Evolutionary conservation across 2,329 filamentous ascomycete genomes (phyloP).

Genomic region (Colletotrichum caudatum): DNA sequence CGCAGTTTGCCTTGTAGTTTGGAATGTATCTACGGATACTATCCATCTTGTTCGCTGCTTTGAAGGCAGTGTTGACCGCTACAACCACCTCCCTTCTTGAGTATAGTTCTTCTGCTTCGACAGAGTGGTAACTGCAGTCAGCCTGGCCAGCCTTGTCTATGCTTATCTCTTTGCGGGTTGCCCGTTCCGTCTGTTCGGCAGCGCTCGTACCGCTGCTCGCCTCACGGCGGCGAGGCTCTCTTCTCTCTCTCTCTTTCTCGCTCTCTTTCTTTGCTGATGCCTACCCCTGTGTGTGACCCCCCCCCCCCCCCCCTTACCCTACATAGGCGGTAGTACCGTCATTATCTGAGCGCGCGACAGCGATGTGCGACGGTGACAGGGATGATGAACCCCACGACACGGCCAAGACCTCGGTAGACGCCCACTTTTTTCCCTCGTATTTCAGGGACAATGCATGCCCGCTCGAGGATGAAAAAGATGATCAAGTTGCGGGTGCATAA

Average conservation of each 20-base stretch:
- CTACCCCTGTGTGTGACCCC: too few species aligned
- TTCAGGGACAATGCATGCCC: not conserved
- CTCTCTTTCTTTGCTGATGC: too few species aligned
- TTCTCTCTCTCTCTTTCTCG: too few species aligned
- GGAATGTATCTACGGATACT: too few species aligned
- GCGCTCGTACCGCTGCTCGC: not conserved
- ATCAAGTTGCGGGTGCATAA: conserved; percentile 14
- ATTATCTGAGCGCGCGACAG: not conserved
- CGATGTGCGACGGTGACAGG: conserved; percentile 5
- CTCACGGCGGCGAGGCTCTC: not conserved
- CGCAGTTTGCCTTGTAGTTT: not conserved
- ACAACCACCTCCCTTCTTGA: not conserved
- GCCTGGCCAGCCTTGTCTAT: not conserved
- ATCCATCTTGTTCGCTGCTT: not conserved
- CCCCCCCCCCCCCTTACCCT: too few species aligned
- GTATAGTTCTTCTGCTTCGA: not conserved
- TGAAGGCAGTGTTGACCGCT: not conserved
- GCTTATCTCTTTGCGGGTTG: not conserved
- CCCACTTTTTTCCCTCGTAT: not conserved
- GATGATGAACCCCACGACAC: conserved; percentile 7
- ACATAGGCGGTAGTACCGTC: too few species aligned
- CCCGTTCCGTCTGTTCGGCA: not conserved
- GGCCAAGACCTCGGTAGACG: conserved; percentile 26
- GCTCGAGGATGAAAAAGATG: not conserved
- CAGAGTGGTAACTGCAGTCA: not conserved